These are phyloP conservation scores for Talaromyces liani DNA, from an alignment of 495 filamentous ascomycete species.

Conservation along the genomic window DNA sequence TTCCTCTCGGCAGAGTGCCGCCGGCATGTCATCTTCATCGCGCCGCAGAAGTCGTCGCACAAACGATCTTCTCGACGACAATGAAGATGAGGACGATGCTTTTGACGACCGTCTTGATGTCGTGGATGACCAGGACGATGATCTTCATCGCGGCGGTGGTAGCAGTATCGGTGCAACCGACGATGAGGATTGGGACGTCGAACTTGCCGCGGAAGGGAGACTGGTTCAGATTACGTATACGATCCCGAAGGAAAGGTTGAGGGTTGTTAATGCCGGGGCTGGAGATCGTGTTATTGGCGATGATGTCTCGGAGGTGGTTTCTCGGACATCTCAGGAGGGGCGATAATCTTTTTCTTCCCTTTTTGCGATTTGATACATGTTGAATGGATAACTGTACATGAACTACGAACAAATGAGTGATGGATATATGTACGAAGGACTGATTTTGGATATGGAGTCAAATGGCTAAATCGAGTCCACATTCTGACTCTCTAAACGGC, in stretches of 20 bases:
- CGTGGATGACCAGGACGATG: neutral
- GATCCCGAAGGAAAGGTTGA: constrained; percentile 72
- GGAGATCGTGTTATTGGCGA: constrained; percentile 14
- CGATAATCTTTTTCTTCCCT: neutral
- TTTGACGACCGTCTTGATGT: constrained; percentile 39
- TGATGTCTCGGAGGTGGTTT: constrained; percentile 1
- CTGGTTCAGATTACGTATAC: constrained; percentile 93
- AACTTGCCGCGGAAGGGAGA: constrained; percentile 68
- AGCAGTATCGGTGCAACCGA: constrained; percentile 13
- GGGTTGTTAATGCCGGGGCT: constrained; percentile 69
- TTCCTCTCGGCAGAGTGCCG: neutral
- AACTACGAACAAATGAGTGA: neutral
- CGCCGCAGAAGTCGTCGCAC: neutral
- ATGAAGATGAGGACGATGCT: constrained; percentile 12
- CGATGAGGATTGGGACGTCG: constrained; percentile 85
- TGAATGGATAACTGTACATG: neutral
- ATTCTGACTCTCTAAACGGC: neutral
- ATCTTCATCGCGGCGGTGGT: constrained; percentile 13
- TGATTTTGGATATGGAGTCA: neutral
- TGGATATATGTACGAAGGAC: neutral
- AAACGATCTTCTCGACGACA: constrained; percentile 4
- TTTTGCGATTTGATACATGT: neutral
- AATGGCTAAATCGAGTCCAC: neutral
- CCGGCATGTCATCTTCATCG: neutral
- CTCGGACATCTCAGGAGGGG: neutral